Conservation (phyloP, 2,329 filamentous ascomycete species). For the Fusarium redolens region DNA sequence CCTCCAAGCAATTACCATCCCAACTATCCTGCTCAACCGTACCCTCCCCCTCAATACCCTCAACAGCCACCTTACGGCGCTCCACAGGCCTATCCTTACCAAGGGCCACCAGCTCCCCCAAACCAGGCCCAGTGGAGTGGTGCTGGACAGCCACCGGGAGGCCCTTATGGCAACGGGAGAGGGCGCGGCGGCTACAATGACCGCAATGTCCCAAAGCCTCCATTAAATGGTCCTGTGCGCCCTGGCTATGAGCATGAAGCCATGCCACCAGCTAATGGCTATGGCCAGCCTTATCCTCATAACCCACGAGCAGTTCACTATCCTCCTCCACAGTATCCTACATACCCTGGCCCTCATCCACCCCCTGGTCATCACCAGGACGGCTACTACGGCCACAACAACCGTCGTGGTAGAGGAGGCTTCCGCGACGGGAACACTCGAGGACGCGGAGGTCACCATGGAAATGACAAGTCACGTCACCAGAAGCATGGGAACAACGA, state of each 20-base stretch:
- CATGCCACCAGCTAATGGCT: slow-evolving; percentile 51
- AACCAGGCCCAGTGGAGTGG: slow-evolving; percentile 51
- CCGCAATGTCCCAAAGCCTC: slow-evolving; percentile 53
- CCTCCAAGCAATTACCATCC: slow-evolving; percentile 68
- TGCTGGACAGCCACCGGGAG: slow-evolving; percentile 49
- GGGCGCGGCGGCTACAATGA: slow-evolving; percentile 60
- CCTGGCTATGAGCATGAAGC: slow-evolving; percentile 51
- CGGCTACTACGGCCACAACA: slow-evolving; percentile 50
- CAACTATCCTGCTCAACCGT: slow-evolving; percentile 68
- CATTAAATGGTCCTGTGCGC: slow-evolving; percentile 49
- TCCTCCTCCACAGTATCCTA: slow-evolving; percentile 51
- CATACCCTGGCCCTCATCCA: slow-evolving; percentile 56
- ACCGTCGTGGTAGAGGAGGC: slow-evolving; percentile 51
- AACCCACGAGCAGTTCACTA: slow-evolving; percentile 53
- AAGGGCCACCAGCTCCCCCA: slow-evolving; percentile 50
- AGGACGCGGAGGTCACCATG: slow-evolving; percentile 54
- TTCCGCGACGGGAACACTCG: slow-evolving; percentile 53
- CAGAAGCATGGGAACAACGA: slow-evolving; percentile 53
- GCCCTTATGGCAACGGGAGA: slow-evolving; percentile 53
- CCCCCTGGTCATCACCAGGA: slow-evolving; percentile 51
- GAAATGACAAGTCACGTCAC: slow-evolving; percentile 59
- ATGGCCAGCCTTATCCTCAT: slow-evolving; percentile 54
- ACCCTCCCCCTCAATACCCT: slow-evolving; percentile 55
- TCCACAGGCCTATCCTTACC: slow-evolving; percentile 55
- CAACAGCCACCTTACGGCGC: slow-evolving; percentile 59